phyloP scores from a whole-genome alignment of 2,329 filamentous ascomycete genomes.

The Diaporthe velutina region DNA sequence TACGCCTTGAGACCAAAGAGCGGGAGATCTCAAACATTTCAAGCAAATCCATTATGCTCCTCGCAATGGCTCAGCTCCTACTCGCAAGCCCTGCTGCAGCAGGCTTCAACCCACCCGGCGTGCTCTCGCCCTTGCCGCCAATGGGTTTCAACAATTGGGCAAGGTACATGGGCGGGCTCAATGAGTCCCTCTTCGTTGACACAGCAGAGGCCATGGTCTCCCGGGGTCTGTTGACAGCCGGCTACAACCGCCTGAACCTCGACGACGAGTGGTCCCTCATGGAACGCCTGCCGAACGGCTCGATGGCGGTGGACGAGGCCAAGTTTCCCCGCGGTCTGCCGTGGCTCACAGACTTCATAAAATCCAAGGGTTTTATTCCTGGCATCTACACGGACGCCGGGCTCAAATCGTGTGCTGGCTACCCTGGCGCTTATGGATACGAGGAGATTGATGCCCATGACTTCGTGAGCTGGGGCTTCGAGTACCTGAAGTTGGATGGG shows the following conservation, averaged over 20 bases:
- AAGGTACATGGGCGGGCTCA: slow-evolving; percentile 60
- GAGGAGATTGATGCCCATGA: slow-evolving; percentile 57
- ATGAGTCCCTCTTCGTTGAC: slow-evolving; percentile 60
- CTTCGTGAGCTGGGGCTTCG: slow-evolving; percentile 53
- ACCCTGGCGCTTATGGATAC: slow-evolving; percentile 55
- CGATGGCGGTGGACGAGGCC: slow-evolving; percentile 55
- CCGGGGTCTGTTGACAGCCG: slow-evolving; percentile 53
- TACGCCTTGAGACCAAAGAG: background rate
- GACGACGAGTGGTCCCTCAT: slow-evolving; percentile 60
- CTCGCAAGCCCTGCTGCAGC: slow-evolving; percentile 27
- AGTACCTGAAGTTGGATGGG: slow-evolving; percentile 56
- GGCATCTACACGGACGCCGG: slow-evolving; percentile 61
- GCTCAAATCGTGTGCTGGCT: slow-evolving; percentile 57
- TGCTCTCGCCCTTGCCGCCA: slow-evolving; percentile 53
- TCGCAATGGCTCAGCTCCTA: slow-evolving; percentile 36
- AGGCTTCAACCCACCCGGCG: slow-evolving; percentile 35
- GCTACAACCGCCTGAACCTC: slow-evolving; percentile 54
- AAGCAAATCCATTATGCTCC: slow-evolving; percentile 11
- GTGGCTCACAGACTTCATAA: slow-evolving; percentile 55
- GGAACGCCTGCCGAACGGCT: slow-evolving; percentile 51
- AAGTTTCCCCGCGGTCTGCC: slow-evolving; percentile 58
- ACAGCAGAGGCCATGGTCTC: slow-evolving; percentile 60
- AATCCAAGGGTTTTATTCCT: slow-evolving; percentile 55
- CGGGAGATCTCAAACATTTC: background rate
- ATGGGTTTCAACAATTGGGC: slow-evolving; percentile 68